Evolutionary conservation across 805 yeast species (phyloP), one percentile per base, ranked within the genome.

Genomic region (Sugiyamaella qingdaonensis): DNA sequence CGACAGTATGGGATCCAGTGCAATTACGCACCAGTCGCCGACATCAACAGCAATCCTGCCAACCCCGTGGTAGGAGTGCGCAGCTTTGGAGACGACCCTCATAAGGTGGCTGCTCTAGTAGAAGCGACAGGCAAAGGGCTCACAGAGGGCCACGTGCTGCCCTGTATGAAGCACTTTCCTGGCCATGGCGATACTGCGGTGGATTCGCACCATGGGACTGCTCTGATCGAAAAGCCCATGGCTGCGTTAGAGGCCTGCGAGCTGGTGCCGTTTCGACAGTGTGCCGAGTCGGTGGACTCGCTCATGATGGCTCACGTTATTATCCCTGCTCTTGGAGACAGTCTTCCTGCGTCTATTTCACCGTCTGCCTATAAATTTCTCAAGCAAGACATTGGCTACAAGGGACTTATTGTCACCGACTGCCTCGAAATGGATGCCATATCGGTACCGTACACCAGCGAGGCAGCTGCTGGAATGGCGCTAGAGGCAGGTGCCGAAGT

Each of bases 111-210:
- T 19, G 75, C 72, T 58, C 78, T 72, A 58, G 83, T 81, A 1
- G 61, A 64, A 19, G 78, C 77, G 2, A 73, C 78, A 51, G 78
- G 80, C 4, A 67, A 65, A 54, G 86, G 84, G 0, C 66, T 78
- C 33, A 69, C 70, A 53, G 81, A 74, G 48, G 82, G 80, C 18
- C 82, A 82, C 1, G 64, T 81, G 14, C 60, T 78, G 39, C 72
- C 80, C 1, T 74, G 78, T 51, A 82, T 82, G 0, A 81, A 81
- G 60, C 85, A 81, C 66, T 81, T 81, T 59, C 86, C 86, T 1
- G 86, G 86, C 1, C 78, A 78, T 48, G 85, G 85, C 2, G 76
- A 77, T 52, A 82, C 83, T 1, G 72, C 74, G 24, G 80, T 80
- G 4, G 83, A 80, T 58, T 74, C 79, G 4, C 65, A 79, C 47